Evolutionary conservation across 805 yeast species (phyloP), one percentile per base, ranked within the genome.

Genomic region (Candida hispaniensis): DNA sequence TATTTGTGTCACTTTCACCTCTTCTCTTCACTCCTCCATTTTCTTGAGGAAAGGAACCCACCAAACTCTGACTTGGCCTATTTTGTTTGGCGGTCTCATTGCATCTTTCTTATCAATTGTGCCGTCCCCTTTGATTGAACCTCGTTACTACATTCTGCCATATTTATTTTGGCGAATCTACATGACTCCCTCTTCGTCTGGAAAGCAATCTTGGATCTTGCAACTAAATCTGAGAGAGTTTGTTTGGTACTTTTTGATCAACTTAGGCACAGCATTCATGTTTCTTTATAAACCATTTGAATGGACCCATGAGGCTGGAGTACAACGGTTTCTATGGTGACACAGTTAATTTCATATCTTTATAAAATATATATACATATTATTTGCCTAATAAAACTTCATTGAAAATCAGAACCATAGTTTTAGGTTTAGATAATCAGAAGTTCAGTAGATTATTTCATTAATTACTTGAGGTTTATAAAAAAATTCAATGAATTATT

Each of bases 121-220:
- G 0, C 95, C 97, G 13, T 76, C 95, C 0, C 98, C 97, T 4
- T 62, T 91, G 44, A 75, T 91, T 49, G 98, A 91, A 56, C 94
- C 96, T 30, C 69, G 98, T 40, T 91, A 91, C 54, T 91, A 78
- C 54, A 80, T 88, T 30, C 47, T 83, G 4, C 96, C 97, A 4
- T 74, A 71, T 50, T 52, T 79, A 8, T 55, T 85, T 23, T 83
- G 86, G 73, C 68, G 96, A 6, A 18, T 34, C 9, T 26, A 26
- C 24, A 34, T 34, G 30, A 26, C 30, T 14, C 30, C 38, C 3
- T 46, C 35, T 81, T 2, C 66, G 72, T 39, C 54, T 67, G 10
- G 55, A 32, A 14, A 47, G 42, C 12, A 45, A 45, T 40, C 51
- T 50, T 10, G 35, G 53, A 15, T 43, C 49, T 29, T 19, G 19